Base-by-base conservation (phyloP, 257 asterid species). In the Solanum bulbocastanum region DNA sequence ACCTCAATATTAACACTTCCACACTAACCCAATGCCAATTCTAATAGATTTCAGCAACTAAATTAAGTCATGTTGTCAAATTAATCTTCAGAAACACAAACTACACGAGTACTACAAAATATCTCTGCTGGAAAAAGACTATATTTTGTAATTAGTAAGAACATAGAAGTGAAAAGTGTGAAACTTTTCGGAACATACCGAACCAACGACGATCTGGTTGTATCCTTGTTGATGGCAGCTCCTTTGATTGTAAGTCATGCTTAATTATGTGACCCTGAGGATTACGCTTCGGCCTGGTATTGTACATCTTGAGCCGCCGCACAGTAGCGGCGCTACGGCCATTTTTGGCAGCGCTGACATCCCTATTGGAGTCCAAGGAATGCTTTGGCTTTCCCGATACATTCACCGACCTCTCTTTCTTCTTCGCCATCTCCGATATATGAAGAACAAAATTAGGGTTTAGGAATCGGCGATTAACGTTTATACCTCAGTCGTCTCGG, bases 301-400 rank as follows among this genome's bases (percentile, higher is more conserved):
- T 94, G 89, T 97, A 96, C 99, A 97, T 95, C 93, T 95, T 96
- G 65, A 97, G 97, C 91, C 98, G 94, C 91, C 97, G 98, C 83
- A 97, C 99, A 1, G 99, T 96, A 92, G 98, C 94, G 88, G 98
- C 93, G 92, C 94, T 96, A 36, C 99, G 95, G 52, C 92, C 93
- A 20, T 88, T 88, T 71, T 97, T 97, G 52, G 69, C 62, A 7
- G 86, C 18, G 32, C 78, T 91, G 5, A 49, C 87, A 75, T 90
- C 92, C 86, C 99, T 86, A 81, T 97, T 97, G 4, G 73, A 94
- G 87, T 97, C 99, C 46, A 97, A 90, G 3, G 99, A 96, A 85
- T 97, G 99, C 88, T 96, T 97, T 88, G 99, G 98, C 93, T 96
- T 97, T 14, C 98, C 99, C 2, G 99, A 96, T 3, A 96, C 98